A percentile compares a stretch with the other conserved stretches of the same genome.
Conservation (phyloP, 345 rosid genomes). For the Fremontodendron californicum region DNA sequence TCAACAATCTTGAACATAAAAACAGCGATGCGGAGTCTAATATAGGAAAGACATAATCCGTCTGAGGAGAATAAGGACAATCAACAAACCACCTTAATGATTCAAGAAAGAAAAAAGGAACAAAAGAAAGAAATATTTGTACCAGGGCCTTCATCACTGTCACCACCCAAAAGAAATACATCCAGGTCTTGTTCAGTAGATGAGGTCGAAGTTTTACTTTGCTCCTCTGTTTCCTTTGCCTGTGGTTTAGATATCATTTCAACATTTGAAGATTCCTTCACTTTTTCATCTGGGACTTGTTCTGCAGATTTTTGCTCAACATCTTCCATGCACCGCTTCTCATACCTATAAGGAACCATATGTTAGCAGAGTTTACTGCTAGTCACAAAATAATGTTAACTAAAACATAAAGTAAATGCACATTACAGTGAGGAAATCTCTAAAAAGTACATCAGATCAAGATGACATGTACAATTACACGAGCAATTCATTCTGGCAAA, state of each 20-base stretch:
- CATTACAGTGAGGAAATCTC: not conserved
- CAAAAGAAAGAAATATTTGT: not conserved
- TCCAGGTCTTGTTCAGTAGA: constrained; percentile 54
- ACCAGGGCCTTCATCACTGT: constrained; percentile 62
- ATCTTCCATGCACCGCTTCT: constrained; percentile 45
- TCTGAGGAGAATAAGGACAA: not conserved
- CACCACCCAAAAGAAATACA: constrained; percentile 60
- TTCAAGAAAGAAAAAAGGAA: not conserved
- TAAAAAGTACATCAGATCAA: not conserved
- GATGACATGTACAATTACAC: not conserved
- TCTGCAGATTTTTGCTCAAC: constrained; percentile 26
- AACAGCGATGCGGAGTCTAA: not conserved
- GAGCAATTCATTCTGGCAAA: not conserved
- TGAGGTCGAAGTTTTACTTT: constrained; percentile 32
- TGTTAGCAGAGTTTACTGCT: not conserved
- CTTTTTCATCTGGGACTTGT: constrained; percentile 23
- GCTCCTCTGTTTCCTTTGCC: constrained; percentile 24
- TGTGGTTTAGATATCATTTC: constrained; percentile 26
- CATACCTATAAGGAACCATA: constrained; percentile 37
- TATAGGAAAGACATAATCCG: not conserved
- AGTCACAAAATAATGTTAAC: not conserved
- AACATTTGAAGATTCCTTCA: constrained; percentile 22
- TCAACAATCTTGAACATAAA: not conserved
- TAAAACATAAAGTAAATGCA: not conserved
- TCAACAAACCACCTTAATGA: not conserved